Evolutionary conservation across 257 asterid genomes (phyloP), one percentile per base, ranked within the genome.

Genomic region (Paraleonurus japonicus): DNA sequence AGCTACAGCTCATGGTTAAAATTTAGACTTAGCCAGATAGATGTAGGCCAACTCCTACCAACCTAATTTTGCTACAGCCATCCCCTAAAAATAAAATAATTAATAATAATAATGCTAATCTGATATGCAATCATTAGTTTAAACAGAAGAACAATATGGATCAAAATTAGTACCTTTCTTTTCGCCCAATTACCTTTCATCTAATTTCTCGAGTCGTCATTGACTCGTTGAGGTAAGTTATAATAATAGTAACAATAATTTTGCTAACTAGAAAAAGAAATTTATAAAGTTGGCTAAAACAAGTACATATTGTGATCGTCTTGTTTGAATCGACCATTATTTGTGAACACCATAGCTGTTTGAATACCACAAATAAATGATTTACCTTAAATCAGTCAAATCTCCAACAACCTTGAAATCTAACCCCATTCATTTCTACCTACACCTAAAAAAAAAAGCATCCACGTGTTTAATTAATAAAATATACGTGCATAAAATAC

Each of bases 21-120:
- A 22, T 58, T 28, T 54, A 43, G 30, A 32, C 74, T 32, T 41
- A 41, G 43, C 54, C 19, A 16, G 16, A 77, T 71, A 24, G 12
- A 59, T 66, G 32, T 77, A 77, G 78, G 75, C 71, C 78, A 77
- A 73, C 74, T 37, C 66, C 47, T 17, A n/a, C 5, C 33, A 28
- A 78, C 75, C 75, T 72, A 78, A 78, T 72, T 60, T 61, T 67
- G 51, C 28, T 24, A 24, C 4, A 28, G 45, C 10, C 4, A 12
- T 27, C 4, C 27, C 33, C 33, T 16, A 7, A 9, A 11, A 12
- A 24, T 11, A 54, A n/a, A 4, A 33, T 1, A 5, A 35, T 0
- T 8, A 35, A 47, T 15, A 15, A 15, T 43, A 43, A 43, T 43
- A 43, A 13, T 43, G 43, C 43, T 35, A 8, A 43, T 4, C 51